A percentile compares a stretch with the other conserved stretches of the same genome.
Evolutionary conservation across 2,329 filamentous ascomycete genomes (phyloP).

Genomic region (Hypocreales sp.): DNA sequence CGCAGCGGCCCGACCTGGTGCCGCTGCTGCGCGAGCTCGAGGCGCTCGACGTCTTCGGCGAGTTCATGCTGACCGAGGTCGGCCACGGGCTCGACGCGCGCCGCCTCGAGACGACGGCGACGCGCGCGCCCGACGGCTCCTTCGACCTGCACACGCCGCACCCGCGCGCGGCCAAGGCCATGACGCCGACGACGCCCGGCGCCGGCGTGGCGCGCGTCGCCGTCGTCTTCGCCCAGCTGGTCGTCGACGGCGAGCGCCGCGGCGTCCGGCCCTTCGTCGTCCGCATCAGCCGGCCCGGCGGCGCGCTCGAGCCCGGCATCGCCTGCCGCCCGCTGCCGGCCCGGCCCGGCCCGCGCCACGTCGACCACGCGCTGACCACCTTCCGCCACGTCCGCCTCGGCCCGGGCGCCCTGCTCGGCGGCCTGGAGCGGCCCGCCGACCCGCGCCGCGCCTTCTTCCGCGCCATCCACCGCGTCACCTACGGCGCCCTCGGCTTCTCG

Average conservation of each 20-base stretch:
- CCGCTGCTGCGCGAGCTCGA: constrained; percentile 6
- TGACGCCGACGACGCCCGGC: constrained; percentile 10
- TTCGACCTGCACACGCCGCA: constrained; percentile 18
- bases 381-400: constrained; percentile 15
- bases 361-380: constrained; percentile 16
- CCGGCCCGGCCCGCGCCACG: constrained; percentile 12
- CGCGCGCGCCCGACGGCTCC: constrained; percentile 13
- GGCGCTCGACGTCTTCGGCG: constrained; percentile 10
- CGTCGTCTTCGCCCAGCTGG: constrained; percentile 16
- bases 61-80: constrained; percentile 23
- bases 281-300: constrained; percentile 9
- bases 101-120: constrained; percentile 22
- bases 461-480: constrained; percentile 10
- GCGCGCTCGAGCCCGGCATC: no score
- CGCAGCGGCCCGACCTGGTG: constrained; percentile 5
- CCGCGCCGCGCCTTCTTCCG: constrained; percentile 11
- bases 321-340: constrained; percentile 10
- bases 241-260: constrained; percentile 9
- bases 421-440: constrained; percentile 4
- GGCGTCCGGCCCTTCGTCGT: constrained; percentile 17
- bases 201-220: constrained; percentile 12
- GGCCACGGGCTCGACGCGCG: constrained; percentile 22
- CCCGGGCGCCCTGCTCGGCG: constrained; percentile 12
- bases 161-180: constrained; percentile 14
- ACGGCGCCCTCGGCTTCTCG: constrained; percentile 11